These are phyloP conservation scores for Thelonectria rubi DNA, from an alignment of 2,329 filamentous ascomycete genomes.

Conservation along the genomic window DNA sequence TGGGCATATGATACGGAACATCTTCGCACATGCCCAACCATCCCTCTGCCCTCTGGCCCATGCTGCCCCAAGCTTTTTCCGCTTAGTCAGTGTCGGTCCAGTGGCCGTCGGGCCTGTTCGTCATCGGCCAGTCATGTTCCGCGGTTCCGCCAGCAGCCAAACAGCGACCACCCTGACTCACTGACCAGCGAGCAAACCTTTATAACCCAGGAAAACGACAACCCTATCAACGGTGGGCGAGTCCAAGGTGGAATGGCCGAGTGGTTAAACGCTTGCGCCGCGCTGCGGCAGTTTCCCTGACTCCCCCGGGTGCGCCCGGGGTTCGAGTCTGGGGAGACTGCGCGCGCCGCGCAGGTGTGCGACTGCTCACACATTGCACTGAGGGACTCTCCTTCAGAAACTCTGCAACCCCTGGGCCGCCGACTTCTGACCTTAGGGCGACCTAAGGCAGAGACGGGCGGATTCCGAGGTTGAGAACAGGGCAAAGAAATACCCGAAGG, in stretches of 20 bases:
- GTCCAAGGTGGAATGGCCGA: conserved; percentile 13
- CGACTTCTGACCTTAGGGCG: background rate
- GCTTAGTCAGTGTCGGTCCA: no score
- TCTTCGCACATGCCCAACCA: no score
- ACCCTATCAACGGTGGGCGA: conserved; percentile 21
- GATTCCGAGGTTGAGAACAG: conserved; percentile 34
- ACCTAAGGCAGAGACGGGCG: background rate
- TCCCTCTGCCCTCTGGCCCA: no score
- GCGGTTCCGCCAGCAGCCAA: background rate
- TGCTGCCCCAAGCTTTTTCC: no score
- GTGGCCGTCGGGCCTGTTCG: no score
- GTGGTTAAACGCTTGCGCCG: conserved; percentile 2
- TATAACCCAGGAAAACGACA: conserved; percentile 10
- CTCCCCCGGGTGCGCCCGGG: background rate
- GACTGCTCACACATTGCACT: background rate
- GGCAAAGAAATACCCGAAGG: conserved; percentile 43
- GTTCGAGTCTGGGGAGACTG: background rate
- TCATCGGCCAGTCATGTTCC: no score
- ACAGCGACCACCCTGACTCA: background rate
- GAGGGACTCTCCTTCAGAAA: conserved; percentile 31
- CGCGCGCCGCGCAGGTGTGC: background rate
- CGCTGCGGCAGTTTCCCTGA: background rate
- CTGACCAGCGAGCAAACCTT: conserved; percentile 12
- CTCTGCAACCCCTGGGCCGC: conserved; percentile 34
- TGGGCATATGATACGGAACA: no score